Evolutionary conservation across 345 rosid genomes (phyloP).

Genomic region (Hibiscus syriacus): DNA sequence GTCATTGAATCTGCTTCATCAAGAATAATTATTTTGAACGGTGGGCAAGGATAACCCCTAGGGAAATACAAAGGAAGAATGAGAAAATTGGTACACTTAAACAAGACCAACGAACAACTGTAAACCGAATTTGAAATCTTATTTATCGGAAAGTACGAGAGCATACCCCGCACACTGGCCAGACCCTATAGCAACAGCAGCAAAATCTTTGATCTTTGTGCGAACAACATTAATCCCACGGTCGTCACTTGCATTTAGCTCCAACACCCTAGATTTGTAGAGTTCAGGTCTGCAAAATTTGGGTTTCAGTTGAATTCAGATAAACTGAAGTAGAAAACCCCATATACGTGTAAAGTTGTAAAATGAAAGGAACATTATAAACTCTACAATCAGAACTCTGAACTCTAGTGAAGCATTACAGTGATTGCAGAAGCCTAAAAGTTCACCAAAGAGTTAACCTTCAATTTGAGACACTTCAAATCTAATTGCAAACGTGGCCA

Average conservation of each 20-base stretch:
- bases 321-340: not conserved
- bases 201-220: constrained; percentile 92
- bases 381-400: not conserved
- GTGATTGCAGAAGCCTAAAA: not conserved
- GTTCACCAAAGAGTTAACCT: not conserved
- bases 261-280: constrained; percentile 88
- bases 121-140: not conserved
- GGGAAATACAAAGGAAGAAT: constrained; percentile 2
- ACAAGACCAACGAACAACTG: not conserved
- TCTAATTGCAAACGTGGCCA: not conserved
- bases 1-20: constrained; percentile 99
- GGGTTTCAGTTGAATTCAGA: constrained; percentile 4
- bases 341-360: not conserved
- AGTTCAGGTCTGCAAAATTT: constrained; percentile 66
- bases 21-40: constrained; percentile 79
- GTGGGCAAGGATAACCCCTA: constrained; percentile 90
- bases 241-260: constrained; percentile 97
- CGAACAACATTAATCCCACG: constrained; percentile 96
- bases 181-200: constrained; percentile 87
- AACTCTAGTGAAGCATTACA: not conserved
- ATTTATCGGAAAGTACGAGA: not conserved
- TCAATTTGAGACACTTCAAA: not conserved
- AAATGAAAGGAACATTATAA: constrained; percentile 1
- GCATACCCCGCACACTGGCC: constrained; percentile 60
- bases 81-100: not conserved